Percentiles rank a stretch among this genome's conserved stretches.
phyloP scores from a whole-genome alignment of 768 basidiomycete genomes.

The Rhizopogon vulgaris region DNA sequence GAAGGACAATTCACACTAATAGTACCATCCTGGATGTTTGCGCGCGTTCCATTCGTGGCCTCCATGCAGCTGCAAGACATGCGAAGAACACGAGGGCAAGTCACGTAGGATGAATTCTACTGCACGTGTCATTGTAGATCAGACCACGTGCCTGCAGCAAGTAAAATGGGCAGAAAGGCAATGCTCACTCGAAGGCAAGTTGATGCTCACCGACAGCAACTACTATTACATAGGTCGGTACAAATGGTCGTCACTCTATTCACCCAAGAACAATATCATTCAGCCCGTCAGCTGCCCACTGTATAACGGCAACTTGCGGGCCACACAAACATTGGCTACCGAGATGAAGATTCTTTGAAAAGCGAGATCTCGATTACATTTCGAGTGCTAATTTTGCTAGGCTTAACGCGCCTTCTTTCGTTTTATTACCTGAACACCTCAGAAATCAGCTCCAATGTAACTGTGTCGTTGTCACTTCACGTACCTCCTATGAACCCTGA shows the following conservation, averaged over 20 bases:
- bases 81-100: conserved; percentile 26
- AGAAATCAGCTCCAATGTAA: conserved; percentile 1
- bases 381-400: conserved; percentile 67
- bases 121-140: not conserved
- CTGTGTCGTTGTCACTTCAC: conserved; percentile 14
- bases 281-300: not conserved
- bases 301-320: not conserved
- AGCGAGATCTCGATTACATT: conserved; percentile 17
- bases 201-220: not conserved
- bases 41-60: conserved; percentile 16
- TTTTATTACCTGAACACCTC: conserved; percentile 64
- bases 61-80: conserved; percentile 13
- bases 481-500: conserved; percentile 94
- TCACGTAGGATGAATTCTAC: not conserved
- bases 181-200: not conserved
- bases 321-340: not conserved
- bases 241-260: not conserved
- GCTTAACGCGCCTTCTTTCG: conserved; percentile 78
- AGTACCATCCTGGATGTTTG: conserved; percentile 18
- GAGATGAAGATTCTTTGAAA: not conserved
- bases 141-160: conserved; percentile 1
- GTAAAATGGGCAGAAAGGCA: not conserved
- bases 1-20: not conserved
- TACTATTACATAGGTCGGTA: not conserved
- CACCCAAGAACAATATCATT: not conserved